These are phyloP conservation scores for Selaginella tamariscina DNA, from an alignment of 75 land plant genomes.

Conservation along the genomic window DNA sequence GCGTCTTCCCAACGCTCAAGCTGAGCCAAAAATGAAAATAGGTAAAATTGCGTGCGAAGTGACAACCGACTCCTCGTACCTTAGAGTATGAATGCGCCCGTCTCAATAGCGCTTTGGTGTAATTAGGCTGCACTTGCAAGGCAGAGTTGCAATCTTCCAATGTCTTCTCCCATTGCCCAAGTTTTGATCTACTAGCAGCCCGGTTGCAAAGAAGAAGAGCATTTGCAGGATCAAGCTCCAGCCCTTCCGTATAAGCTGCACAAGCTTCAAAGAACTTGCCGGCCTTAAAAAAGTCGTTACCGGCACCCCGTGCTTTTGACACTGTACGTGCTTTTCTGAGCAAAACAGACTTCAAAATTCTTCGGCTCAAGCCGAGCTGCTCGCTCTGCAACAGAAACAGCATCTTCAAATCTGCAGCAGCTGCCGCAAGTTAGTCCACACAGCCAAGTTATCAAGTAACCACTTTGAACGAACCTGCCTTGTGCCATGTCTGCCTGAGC, in stretches of 20 bases:
- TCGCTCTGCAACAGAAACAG: slow-evolving; percentile 49
- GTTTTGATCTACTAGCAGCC: slow-evolving; percentile 54
- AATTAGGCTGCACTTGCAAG: slow-evolving; percentile 54
- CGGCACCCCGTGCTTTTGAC: slow-evolving; percentile 49
- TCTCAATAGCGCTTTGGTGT: slow-evolving; percentile 75
- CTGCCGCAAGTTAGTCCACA: no score
- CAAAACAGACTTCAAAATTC: slow-evolving; percentile 34
- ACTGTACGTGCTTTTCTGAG: slow-evolving; percentile 52
- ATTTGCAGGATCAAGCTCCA: slow-evolving; percentile 54
- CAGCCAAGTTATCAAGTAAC: neutral
- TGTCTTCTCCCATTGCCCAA: slow-evolving; percentile 65
- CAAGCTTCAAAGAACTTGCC: slow-evolving; percentile 69
- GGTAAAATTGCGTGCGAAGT: neutral
- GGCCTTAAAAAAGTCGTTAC: slow-evolving; percentile 67
- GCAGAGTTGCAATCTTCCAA: slow-evolving; percentile 82
- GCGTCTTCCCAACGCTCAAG: slow-evolving; percentile 72
- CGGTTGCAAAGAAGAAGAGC: slow-evolving; percentile 77
- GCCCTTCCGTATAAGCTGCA: slow-evolving; percentile 78
- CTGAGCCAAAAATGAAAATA: slow-evolving; percentile 21
- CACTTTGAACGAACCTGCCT: slow-evolving; percentile 48
- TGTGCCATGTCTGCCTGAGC: slow-evolving; percentile 72
- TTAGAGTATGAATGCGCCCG: slow-evolving; percentile 65
- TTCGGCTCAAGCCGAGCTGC: slow-evolving; percentile 45
- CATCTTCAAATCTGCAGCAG: slow-evolving; percentile 79
- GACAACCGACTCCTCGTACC: slow-evolving; percentile 27